Evolutionary conservation across 306 rosid genomes (phyloP).

Genomic region (Ceratonia siliqua): DNA sequence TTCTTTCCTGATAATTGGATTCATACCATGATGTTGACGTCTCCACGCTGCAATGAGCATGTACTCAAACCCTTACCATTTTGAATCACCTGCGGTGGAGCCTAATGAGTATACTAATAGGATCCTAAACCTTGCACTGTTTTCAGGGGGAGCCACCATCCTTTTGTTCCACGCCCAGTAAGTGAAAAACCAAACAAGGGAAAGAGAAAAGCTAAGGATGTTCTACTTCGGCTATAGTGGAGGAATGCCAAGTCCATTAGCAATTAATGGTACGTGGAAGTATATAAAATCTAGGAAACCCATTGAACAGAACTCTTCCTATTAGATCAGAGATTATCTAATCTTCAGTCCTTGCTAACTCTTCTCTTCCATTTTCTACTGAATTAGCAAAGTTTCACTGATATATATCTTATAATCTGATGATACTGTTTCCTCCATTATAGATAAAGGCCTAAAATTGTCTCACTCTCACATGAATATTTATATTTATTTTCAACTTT

Average conservation of each 20-base stretch:
- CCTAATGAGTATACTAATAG: background rate
- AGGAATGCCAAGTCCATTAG: too few relatives aligned
- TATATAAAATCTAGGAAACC: too few relatives aligned
- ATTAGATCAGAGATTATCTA: background rate
- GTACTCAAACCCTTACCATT: constrained; percentile 22
- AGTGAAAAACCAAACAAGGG: background rate
- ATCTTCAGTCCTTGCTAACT: background rate
- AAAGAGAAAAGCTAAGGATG: background rate
- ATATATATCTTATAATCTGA: background rate
- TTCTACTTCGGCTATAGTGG: background rate
- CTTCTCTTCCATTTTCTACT: background rate
- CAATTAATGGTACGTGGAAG: too few relatives aligned
- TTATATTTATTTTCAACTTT: background rate
- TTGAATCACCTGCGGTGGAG: background rate
- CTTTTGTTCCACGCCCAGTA: background rate
- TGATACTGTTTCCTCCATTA: background rate
- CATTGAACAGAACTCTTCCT: background rate
- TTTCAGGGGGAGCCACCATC: constrained; percentile 34
- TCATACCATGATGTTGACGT: constrained; percentile 30
- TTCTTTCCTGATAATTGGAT: background rate
- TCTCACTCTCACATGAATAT: too few relatives aligned
- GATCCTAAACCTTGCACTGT: constrained; percentile 33
- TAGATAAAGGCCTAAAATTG: background rate
- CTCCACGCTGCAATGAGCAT: constrained; percentile 39
- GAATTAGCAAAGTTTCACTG: too few relatives aligned